phyloP scores from a whole-genome alignment of 768 basidiomycete species.

The Termitomyces titanicus region DNA sequence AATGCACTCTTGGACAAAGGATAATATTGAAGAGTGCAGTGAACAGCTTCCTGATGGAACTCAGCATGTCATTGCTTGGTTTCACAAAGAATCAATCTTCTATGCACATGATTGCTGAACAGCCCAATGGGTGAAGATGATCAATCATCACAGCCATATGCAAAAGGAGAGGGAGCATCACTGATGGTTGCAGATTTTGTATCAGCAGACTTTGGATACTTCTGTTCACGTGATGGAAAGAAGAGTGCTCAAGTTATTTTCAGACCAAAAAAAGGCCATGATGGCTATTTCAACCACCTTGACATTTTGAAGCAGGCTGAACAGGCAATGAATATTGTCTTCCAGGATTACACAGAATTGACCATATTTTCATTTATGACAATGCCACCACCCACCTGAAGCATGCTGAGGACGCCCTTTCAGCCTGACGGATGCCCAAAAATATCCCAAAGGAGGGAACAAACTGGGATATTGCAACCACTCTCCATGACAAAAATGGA shows the following conservation, averaged over 20 bases:
- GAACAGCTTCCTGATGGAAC: neutral
- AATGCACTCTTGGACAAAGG: conserved; percentile 13
- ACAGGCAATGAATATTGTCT: no score
- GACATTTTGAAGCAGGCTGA: no score
- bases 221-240: conserved; percentile 19
- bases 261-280: conserved; percentile 11
- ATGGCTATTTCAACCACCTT: neutral
- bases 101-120: conserved; percentile 29
- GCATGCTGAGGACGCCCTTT: neutral
- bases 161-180: conserved; percentile 31
- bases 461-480: no score
- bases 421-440: neutral
- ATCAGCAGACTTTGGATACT: no score
- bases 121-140: conserved; percentile 22
- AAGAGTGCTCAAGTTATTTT: conserved; percentile 13
- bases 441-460: neutral
- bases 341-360: neutral
- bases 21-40: conserved; percentile 2
- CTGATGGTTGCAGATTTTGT: conserved; percentile 30
- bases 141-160: conserved; percentile 17
- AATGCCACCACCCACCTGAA: no score
- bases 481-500: no score
- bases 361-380: no score
- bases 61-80: conserved; percentile 17
- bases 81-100: conserved; percentile 30